These are phyloP conservation scores for Colletotrichum orbiculare DNA, from an alignment of 2,329 filamentous ascomycete genomes.

Conservation along the genomic window DNA sequence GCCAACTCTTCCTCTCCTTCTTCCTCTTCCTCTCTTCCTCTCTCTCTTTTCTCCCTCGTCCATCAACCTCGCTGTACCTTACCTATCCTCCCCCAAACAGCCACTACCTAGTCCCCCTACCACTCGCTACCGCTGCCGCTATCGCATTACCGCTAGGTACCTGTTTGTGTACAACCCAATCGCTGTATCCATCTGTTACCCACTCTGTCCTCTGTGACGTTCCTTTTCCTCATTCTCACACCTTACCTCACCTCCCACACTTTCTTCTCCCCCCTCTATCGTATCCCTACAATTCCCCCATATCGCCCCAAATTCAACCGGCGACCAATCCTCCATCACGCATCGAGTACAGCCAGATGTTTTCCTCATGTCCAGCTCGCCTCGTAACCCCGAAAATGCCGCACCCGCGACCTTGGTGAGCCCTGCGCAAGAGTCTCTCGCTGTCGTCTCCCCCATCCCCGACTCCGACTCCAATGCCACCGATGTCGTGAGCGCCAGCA, in stretches of 20 bases:
- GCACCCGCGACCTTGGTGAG: conserved; percentile 60
- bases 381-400: conserved; percentile 65
- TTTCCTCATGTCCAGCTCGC: conserved; percentile 68
- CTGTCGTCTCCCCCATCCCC: conserved; percentile 7
- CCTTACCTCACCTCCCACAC: conserved; percentile 12
- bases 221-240: conserved; percentile 28
- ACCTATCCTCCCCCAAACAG: too few relatives aligned
- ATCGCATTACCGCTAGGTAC: too few relatives aligned
- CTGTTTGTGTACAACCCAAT: too few relatives aligned
- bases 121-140: too few relatives aligned
- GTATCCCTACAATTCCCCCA: conserved; percentile 33
- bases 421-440: conserved; percentile 39
- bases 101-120: too few relatives aligned
- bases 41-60: conserved; percentile 28
- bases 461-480: not conserved
- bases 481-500: not conserved
- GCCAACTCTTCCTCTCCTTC: not conserved
- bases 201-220: conserved; percentile 20
- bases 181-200: not conserved
- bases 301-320: conserved; percentile 33
- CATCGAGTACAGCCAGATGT: conserved; percentile 59
- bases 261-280: conserved; percentile 5
- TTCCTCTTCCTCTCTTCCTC: conserved; percentile 1
- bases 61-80: not conserved
- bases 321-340: conserved; percentile 44